Conservation (phyloP, 306 rosid species). For the Prunus dulcis region DNA sequence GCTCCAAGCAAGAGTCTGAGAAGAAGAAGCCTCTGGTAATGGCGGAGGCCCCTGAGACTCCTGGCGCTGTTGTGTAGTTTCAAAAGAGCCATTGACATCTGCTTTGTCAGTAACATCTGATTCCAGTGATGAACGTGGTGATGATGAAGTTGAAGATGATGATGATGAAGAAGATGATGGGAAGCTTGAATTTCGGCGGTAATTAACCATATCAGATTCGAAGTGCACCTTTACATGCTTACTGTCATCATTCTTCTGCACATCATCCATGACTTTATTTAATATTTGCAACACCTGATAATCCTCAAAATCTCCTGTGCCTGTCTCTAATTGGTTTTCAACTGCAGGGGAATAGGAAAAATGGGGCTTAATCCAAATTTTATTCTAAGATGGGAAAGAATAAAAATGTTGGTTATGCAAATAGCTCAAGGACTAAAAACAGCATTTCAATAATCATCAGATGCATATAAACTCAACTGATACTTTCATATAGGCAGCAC, state of each 20-base stretch:
- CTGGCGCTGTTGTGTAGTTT: constrained; percentile 9
- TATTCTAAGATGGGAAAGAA: not conserved
- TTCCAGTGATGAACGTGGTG: constrained; percentile 32
- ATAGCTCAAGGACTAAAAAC: not conserved
- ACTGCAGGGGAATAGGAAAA: not conserved
- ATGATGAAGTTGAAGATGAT: constrained; percentile 33
- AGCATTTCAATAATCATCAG: not conserved
- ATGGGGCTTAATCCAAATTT: not conserved
- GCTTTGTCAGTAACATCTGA: constrained; percentile 12
- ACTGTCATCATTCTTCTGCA: constrained; percentile 24
- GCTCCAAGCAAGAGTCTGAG: constrained; percentile 39
- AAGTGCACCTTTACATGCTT: constrained; percentile 38
- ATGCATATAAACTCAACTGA: not conserved
- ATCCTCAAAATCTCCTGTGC: not conserved
- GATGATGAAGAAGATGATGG: constrained; percentile 22
- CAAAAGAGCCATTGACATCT: constrained; percentile 1
- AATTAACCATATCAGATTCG: constrained; percentile 1
- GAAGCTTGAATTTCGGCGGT: constrained; percentile 8
- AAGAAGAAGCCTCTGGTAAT: constrained; percentile 12
- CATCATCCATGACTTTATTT: constrained; percentile 20
- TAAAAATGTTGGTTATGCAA: not conserved
- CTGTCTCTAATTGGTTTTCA: not conserved
- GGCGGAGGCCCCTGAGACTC: not conserved
- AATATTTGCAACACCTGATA: not conserved
- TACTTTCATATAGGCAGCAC: not conserved